These are phyloP conservation scores for Pleurotus ostreatus DNA, from an alignment of 768 basidiomycete genomes.

Conservation along the genomic window DNA sequence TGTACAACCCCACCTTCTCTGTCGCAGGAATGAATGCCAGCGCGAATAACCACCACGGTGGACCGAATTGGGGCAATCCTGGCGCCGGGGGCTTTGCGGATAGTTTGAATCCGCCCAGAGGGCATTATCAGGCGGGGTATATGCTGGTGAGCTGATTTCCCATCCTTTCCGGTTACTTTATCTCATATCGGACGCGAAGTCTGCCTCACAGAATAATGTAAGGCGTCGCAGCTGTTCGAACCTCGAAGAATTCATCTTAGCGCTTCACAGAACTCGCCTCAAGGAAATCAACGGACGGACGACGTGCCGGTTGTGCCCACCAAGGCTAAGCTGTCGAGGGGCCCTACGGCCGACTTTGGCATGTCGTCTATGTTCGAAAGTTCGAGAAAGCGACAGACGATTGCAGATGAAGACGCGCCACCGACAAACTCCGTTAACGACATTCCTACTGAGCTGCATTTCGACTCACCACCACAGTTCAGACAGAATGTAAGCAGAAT, in stretches of 20 bases:
- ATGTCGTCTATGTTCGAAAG: conserved; percentile 85
- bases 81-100: conserved; percentile 53
- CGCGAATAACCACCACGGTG: conserved; percentile 40
- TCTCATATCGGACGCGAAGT: conserved; percentile 30
- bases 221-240: conserved; percentile 4
- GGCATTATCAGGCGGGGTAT: conserved; percentile 79
- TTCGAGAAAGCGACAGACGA: conserved; percentile 53
- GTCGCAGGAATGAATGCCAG: conserved; percentile 62
- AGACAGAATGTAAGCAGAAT: conserved; percentile 38
- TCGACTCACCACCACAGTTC: conserved; percentile 39
- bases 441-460: conserved; percentile 55
- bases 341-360: conserved; percentile 68
- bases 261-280: conserved; percentile 36
- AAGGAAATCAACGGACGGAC: conserved; percentile 60
- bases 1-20: conserved; percentile 45
- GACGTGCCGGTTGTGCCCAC: conserved; percentile 74
- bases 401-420: conserved; percentile 78
- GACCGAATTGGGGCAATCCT: conserved; percentile 50
- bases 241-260: background rate
- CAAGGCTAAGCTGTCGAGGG: conserved; percentile 71
- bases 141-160: conserved; percentile 53
- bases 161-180: background rate
- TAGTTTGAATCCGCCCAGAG: conserved; percentile 64
- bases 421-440: conserved; percentile 74
- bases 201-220: conserved; percentile 61